Conservation (phyloP, 1,284 basidiomycete genomes). For the Ceratobasidium sp. region DNA sequence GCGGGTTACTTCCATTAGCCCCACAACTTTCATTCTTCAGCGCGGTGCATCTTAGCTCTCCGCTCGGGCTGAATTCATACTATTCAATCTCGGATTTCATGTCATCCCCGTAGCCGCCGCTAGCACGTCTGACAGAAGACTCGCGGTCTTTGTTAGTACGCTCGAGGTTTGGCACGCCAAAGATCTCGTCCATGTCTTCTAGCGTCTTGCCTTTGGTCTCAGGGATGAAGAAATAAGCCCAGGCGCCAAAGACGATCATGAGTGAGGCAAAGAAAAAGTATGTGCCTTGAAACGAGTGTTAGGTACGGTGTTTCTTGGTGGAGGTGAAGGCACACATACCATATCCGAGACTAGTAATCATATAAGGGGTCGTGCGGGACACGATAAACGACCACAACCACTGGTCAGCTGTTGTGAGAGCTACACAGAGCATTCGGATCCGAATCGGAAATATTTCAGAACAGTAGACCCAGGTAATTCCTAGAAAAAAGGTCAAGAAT, state of each 20-base stretch:
- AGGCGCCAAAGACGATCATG: constrained; percentile 36
- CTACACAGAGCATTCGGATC: constrained; percentile 53
- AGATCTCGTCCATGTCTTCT: constrained; percentile 36
- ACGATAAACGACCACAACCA: constrained; percentile 54
- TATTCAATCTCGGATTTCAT: constrained; percentile 27
- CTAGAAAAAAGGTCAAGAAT: not conserved
- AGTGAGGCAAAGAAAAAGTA: constrained; percentile 39
- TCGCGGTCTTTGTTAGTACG: not conserved
- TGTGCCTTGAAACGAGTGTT: constrained; percentile 1
- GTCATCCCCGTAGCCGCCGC: constrained; percentile 24
- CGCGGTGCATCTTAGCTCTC: not conserved
- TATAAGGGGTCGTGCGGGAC: constrained; percentile 51
- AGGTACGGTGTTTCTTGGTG: not conserved
- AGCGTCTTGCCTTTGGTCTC: constrained; percentile 38
- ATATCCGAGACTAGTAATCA: constrained; percentile 48
- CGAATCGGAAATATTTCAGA: constrained; percentile 55
- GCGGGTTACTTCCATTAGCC: too few relatives aligned
- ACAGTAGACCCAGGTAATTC: constrained; percentile 47
- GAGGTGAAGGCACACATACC: not conserved
- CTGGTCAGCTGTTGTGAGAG: constrained; percentile 51
- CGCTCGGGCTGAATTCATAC: constrained; percentile 23
- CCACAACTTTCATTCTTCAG: not conserved
- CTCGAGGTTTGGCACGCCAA: constrained; percentile 32
- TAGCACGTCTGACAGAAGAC: constrained; percentile 10
- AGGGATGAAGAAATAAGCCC: constrained; percentile 39